Base-by-base conservation (phyloP, 2,329 filamentous ascomycete species). In the Furcasterigmium sp. region DNA sequence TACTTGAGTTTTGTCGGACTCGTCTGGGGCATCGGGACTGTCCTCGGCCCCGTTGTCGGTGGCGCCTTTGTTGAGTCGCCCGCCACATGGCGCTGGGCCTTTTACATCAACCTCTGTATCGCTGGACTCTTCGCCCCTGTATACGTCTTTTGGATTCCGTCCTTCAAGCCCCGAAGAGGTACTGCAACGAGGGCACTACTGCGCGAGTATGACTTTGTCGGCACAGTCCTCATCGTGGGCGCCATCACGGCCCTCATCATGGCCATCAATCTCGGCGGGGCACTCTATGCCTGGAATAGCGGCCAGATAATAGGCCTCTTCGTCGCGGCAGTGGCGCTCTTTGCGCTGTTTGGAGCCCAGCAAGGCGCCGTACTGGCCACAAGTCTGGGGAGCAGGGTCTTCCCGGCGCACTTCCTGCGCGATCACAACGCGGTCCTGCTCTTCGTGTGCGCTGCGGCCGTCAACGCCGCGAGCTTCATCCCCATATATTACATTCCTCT, bases 91-190 rank as follows among this genome's bases (percentile, higher is more conserved):
- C 46, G 69, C 46, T 69, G 62, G 61, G 57, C 59, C 1, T 70
- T 70, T 40, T 80, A 80, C 47, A 73, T 79, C 54, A 79, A 78
- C 46, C 59, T 78, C 6, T 59, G 72, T 38, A 69, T 69, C n/a
- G 73, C 59, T 13, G 69, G 54, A 7, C 38, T 60, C 49, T 47
- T 51, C 6, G 46, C 52, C 2, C 59, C 61, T 1, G 53, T 56
- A 5, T 60, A 55, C 30, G 17, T 65, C 34, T 56, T 59, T 30
- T 44, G 58, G 19, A 47, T 64, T 3, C 54, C 59, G 1, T 48
- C 52, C 3, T 43, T 54, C 3, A 48, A 55, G n/a, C 52, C 50
- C 8, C 47, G 51, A 23, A 36, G 53, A 1, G 51, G 51, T 3
- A 44, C 53, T 2, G 8, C 14, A 8, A 32, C 29, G 9, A n/a